A percentile compares a stretch with the other conserved stretches of the same genome.
Evolutionary conservation across 2,329 filamentous ascomycete species (phyloP).

Genomic region (Aspergillus udagawae): DNA sequence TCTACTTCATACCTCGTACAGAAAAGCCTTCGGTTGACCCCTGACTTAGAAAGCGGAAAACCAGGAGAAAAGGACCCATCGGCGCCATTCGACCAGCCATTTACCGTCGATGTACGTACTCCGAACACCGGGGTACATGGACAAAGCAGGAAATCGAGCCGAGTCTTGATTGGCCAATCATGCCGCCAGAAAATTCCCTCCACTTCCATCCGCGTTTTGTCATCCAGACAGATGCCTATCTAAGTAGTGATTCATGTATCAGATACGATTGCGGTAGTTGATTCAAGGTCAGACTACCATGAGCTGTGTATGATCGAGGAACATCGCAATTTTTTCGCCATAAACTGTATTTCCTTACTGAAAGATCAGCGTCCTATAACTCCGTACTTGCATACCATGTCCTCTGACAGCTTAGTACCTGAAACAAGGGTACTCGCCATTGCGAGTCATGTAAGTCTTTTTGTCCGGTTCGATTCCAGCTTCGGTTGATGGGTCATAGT

Average conservation of each 20-base stretch:
- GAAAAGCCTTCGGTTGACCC: not conserved
- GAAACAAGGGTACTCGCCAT: constrained; percentile 75
- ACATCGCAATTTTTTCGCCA: too few relatives aligned
- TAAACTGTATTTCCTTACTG: not conserved
- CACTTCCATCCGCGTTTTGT: not conserved
- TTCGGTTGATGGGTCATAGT: not conserved
- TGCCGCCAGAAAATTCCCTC: not conserved
- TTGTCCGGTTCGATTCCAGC: not conserved
- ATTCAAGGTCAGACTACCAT: not conserved
- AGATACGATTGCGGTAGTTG: not conserved
- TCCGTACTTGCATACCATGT: constrained; percentile 18
- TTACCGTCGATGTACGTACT: not conserved
- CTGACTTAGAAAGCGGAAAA: not conserved
- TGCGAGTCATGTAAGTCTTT: constrained; percentile 76
- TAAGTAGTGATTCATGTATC: not conserved
- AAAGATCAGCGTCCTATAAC: not conserved
- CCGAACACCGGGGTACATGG: not conserved
- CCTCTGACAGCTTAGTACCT: constrained; percentile 45
- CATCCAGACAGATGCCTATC: not conserved
- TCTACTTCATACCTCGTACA: too few relatives aligned
- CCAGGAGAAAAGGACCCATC: not conserved
- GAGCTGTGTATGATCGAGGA: not conserved
- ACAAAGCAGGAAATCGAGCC: not conserved
- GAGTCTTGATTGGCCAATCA: not conserved
- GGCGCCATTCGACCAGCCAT: not conserved